Evolutionary conservation across 768 basidiomycete genomes (phyloP).

Genomic region (Suillus fuscotomentosus): DNA sequence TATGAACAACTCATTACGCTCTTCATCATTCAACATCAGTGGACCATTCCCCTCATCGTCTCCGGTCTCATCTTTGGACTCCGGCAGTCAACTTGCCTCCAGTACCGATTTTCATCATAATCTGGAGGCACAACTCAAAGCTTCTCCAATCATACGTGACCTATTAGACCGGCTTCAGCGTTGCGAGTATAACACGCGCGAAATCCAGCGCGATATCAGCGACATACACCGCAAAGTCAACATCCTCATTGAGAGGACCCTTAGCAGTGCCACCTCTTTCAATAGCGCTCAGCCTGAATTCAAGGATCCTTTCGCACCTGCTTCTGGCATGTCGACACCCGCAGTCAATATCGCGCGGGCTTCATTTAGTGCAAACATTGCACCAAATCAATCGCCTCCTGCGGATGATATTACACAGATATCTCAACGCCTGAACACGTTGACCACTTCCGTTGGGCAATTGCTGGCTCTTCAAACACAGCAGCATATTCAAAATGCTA

Average conservation of each 20-base stretch:
- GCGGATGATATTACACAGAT: constrained; percentile 74
- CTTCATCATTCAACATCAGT: constrained; percentile 42
- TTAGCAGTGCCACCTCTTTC: constrained; percentile 29
- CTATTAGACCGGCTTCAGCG: constrained; percentile 72
- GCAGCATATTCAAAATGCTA: constrained; percentile 53
- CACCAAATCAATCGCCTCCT: constrained; percentile 67
- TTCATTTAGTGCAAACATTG: constrained; percentile 65
- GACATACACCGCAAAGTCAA: constrained; percentile 80
- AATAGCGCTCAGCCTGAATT: constrained; percentile 61
- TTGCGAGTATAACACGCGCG: constrained; percentile 65
- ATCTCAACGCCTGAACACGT: constrained; percentile 72
- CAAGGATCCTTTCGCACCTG: constrained; percentile 73
- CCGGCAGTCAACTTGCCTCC: constrained; percentile 60
- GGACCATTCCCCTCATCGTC: constrained; percentile 61
- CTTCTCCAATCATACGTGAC: constrained; percentile 74
- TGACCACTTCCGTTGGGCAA: constrained; percentile 85
- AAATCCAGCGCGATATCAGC: constrained; percentile 71
- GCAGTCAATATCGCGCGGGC: constrained; percentile 49
- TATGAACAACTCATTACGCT: constrained; percentile 30
- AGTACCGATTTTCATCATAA: constrained; percentile 44
- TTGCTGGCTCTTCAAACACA: constrained; percentile 80
- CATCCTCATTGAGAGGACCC: constrained; percentile 66
- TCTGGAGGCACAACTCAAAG: constrained; percentile 74
- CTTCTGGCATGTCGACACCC: constrained; percentile 31
- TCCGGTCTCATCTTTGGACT: constrained; percentile 77